These are phyloP conservation scores for Papiliotrema terrestris DNA, from an alignment of 1,284 basidiomycete species.

Conservation along the genomic window DNA sequence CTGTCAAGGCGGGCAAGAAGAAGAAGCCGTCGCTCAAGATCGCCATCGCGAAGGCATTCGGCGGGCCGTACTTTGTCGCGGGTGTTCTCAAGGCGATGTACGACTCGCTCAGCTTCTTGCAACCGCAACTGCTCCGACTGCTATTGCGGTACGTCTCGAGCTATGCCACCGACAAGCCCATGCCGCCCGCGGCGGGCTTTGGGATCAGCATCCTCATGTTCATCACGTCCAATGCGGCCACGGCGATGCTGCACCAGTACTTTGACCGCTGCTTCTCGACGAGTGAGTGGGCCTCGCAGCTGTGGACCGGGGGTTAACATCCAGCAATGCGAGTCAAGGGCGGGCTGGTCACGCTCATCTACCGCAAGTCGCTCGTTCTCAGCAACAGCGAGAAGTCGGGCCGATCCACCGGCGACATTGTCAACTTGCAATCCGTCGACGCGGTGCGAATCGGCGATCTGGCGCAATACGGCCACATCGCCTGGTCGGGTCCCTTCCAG, in stretches of 20 bases:
- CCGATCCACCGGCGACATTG: slow-evolving; percentile 82
- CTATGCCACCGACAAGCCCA: slow-evolving; percentile 53
- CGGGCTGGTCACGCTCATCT: slow-evolving; percentile 79
- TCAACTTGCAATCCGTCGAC: slow-evolving; percentile 84
- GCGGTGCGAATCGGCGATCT: slow-evolving; percentile 82
- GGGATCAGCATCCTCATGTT: slow-evolving; percentile 77
- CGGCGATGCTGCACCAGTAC: slow-evolving; percentile 78
- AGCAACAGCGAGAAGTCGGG: slow-evolving; percentile 73
- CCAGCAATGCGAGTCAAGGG: slow-evolving; percentile 90
- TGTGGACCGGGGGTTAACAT: background rate
- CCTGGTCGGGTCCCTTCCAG: slow-evolving; percentile 54
- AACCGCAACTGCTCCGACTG: slow-evolving; percentile 81
- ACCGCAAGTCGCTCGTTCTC: slow-evolving; percentile 78
- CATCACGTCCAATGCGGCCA: slow-evolving; percentile 68
- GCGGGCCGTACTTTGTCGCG: slow-evolving; percentile 69
- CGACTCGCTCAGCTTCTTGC: slow-evolving; percentile 76
- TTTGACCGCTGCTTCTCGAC: slow-evolving; percentile 55
- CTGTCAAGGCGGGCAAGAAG: slow-evolving; percentile 53
- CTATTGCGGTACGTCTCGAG: slow-evolving; percentile 76
- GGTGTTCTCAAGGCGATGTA: slow-evolving; percentile 67
- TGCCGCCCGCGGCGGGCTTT: slow-evolving; percentile 59
- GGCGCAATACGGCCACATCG: slow-evolving; percentile 65
- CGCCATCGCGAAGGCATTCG: slow-evolving; percentile 72
- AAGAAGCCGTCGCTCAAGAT: slow-evolving; percentile 68
- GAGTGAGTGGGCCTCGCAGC: slow-evolving; percentile 47